phyloP scores from a whole-genome alignment of 257 asterid genomes.

The Petunia axillaris region DNA sequence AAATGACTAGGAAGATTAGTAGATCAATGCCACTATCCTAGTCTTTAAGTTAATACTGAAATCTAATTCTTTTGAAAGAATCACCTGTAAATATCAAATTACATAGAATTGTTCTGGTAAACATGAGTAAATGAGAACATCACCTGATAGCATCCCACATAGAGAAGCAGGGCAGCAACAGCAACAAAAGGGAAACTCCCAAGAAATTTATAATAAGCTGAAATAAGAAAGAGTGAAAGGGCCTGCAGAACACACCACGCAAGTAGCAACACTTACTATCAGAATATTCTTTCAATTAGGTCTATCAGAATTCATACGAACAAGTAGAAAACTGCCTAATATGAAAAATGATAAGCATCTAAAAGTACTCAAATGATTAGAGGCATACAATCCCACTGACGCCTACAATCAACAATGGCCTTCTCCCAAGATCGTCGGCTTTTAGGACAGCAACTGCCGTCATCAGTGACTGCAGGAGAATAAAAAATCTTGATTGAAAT shows the following conservation, averaged over 20 bases:
- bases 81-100: background rate
- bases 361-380: conserved; percentile 19
- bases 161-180: conserved; percentile 89
- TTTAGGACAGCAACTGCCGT: conserved; percentile 94
- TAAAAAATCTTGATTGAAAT: conserved; percentile 11
- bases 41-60: conserved; percentile 8
- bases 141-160: conserved; percentile 99
- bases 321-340: conserved; percentile 11
- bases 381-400: conserved; percentile 86
- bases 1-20: conserved; percentile 2
- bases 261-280: conserved; percentile 8
- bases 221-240: conserved; percentile 81
- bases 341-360: conserved; percentile 11
- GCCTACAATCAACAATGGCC: conserved; percentile 88
- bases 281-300: background rate
- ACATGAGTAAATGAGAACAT: conserved; percentile 23
- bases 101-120: background rate
- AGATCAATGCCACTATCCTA: background rate
- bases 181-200: conserved; percentile 83
- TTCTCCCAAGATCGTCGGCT: conserved; percentile 95
- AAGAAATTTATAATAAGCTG: conserved; percentile 93
- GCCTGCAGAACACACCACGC: conserved; percentile 52
- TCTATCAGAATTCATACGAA: conserved; percentile 9
- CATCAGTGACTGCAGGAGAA: conserved; percentile 69
- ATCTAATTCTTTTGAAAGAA: conserved; percentile 7